phyloP scores from a whole-genome alignment of 495 filamentous ascomycete species.

The Letharia columbiana region DNA sequence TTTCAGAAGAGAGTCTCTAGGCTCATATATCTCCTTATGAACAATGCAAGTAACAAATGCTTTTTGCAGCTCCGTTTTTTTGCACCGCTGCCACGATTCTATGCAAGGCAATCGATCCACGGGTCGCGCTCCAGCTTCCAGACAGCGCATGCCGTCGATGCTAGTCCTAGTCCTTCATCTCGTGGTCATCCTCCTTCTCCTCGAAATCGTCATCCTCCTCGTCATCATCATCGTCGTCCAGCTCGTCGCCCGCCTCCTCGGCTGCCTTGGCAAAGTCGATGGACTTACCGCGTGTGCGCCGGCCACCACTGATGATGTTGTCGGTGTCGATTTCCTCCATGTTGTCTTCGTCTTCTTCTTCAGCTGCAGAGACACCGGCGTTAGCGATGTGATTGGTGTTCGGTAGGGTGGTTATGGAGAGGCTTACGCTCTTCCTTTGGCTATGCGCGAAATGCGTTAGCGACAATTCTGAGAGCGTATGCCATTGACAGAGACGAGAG shows the following conservation, averaged over 20 bases:
- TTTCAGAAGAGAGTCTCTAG: neutral
- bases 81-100: neutral
- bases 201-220: conserved; percentile 62
- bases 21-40: neutral
- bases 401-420: neutral
- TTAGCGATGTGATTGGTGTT: conserved; percentile 23
- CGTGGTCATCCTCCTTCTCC: conserved; percentile 31
- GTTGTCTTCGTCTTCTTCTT: conserved; percentile 60
- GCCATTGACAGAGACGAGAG: neutral
- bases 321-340: conserved; percentile 81
- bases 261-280: conserved; percentile 80
- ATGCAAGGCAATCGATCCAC: neutral
- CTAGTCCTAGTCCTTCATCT: conserved; percentile 37
- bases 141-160: neutral
- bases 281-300: conserved; percentile 75
- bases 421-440: conserved; percentile 16
- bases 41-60: neutral
- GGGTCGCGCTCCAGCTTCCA: neutral
- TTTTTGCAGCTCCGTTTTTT: conserved; percentile 4
- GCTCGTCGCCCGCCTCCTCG: conserved; percentile 48
- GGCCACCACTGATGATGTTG: conserved; percentile 72
- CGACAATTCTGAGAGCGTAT: conserved; percentile 3
- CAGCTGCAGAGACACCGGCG: conserved; percentile 24
- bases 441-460: conserved; percentile 8
- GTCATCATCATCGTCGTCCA: conserved; percentile 72